Evolutionary conservation across 257 asterid genomes (phyloP).

Genomic region (Verbascum thapsus): DNA sequence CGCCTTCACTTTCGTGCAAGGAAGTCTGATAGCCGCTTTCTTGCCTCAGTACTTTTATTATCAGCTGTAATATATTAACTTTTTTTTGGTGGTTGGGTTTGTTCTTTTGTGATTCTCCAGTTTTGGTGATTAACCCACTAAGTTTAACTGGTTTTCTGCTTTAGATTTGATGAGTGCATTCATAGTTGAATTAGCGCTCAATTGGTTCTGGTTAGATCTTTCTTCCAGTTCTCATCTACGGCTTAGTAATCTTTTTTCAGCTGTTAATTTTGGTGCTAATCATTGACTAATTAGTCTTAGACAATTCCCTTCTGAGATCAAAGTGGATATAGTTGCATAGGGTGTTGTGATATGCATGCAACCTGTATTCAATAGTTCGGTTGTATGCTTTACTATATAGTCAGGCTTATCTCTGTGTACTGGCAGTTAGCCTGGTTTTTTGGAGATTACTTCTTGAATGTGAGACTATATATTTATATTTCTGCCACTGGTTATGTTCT

Average conservation of each 20-base stretch:
- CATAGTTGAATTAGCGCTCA: constrained; percentile 1
- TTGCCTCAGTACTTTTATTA: not conserved
- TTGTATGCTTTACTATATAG: constrained; percentile 3
- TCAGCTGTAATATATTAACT: not conserved
- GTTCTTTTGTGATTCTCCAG: not conserved
- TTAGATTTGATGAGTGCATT: not conserved
- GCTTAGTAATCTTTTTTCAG: not conserved
- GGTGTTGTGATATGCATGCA: not conserved
- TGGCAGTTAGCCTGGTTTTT: constrained; percentile 15
- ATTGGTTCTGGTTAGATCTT: constrained; percentile 13
- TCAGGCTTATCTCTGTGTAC: constrained; percentile 10
- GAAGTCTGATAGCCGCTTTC: constrained; percentile 1
- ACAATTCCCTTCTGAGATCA: not conserved
- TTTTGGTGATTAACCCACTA: constrained; percentile 13
- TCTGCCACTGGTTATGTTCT: constrained; percentile 8
- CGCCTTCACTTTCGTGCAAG: constrained; percentile 5
- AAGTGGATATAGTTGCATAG: not conserved
- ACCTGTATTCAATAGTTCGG: not conserved
- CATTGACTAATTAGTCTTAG: constrained; percentile 2
- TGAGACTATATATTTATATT: not conserved
- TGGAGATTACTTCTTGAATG: constrained; percentile 15
- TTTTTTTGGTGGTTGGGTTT: not conserved
- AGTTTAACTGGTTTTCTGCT: constrained; percentile 3
- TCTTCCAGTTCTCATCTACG: not conserved
- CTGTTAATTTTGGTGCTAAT: not conserved